A percentile compares a stretch with the other conserved stretches of the same genome.
Evolutionary conservation across 306 rosid species (phyloP).

Genomic region (Senna siamea): DNA sequence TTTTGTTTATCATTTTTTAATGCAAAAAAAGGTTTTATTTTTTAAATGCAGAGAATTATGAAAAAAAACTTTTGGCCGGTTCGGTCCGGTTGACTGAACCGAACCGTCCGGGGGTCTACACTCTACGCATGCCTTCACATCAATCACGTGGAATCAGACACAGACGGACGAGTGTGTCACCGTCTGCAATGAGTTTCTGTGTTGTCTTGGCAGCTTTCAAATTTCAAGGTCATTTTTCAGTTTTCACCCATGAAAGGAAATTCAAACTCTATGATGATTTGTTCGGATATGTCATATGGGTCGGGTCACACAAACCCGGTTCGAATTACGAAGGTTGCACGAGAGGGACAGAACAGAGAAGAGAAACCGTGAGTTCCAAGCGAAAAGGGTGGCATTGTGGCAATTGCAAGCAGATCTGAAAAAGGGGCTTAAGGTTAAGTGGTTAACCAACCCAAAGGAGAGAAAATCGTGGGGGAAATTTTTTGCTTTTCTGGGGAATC

Average conservation of each 20-base stretch:
- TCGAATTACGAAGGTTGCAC: conserved; percentile 37
- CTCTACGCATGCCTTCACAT: conserved; percentile 22
- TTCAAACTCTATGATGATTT: background rate
- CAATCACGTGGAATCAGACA: conserved; percentile 32
- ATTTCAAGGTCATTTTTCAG: background rate
- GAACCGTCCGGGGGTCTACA: conserved; percentile 18
- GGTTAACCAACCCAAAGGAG: conserved; percentile 33
- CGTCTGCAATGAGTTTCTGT: conserved; percentile 54
- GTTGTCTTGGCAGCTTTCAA: conserved; percentile 51
- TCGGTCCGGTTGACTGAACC: conserved; percentile 26
- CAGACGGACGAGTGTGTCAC: conserved; percentile 27
- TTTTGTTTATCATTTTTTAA: no score
- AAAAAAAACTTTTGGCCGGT: no score
- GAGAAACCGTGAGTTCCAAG: conserved; percentile 55
- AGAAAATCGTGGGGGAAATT: conserved; percentile 45
- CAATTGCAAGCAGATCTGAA: conserved; percentile 24
- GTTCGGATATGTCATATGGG: background rate
- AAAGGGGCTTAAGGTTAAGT: conserved; percentile 9
- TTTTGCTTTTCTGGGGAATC: conserved; percentile 40
- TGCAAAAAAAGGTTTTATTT: no score
- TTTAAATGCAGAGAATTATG: no score
- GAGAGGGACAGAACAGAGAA: conserved; percentile 49
- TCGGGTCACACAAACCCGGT: conserved; percentile 36
- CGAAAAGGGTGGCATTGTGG: conserved; percentile 33
- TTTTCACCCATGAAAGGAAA: background rate